Evolutionary conservation across 139 green algal species (phyloP), one percentile per base, ranked within the genome.

Genomic region (Coccomyxa sp.): DNA sequence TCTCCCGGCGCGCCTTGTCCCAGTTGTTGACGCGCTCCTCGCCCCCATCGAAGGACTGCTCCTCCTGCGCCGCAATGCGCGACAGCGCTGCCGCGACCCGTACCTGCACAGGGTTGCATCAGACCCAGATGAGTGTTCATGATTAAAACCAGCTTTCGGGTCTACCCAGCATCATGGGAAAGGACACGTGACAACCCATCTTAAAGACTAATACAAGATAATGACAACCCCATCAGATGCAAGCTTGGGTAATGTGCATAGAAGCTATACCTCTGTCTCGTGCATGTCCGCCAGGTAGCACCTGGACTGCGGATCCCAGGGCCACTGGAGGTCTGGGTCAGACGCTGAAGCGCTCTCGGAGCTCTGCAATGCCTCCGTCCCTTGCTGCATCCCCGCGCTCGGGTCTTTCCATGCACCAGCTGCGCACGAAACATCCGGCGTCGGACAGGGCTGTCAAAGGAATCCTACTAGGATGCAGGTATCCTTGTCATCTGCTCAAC

Each of bases 211-310:
- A 70, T 7, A 72, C 16, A 27, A 72, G 8, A 54, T 2, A 31
- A 41, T 27, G 27, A 24, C 1, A 8, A 16, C 27, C 22, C 50
- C 50, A 22, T 64, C n/a, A 22, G 50, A 10, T 7, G 27, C 5
- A 64, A 64, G 27, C 50, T 31, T 58, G 44, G 44, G 44, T 14
- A n/a, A 58, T 64, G 50, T 64, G 50, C 50, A 31, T 18, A 22
- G 50, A 22, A 64, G 50, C 50, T 64, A 22, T 41, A 75, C 76
- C 76, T 80, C 76, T 74, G 76, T 64, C 69, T 75, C 37, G 76
- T 69, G 72, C 68, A 80, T 75, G 68, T 18, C 33, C 12, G 76
- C 55, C 38, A 54, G 44, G 39, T 80, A 80, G 76, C 76, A 80
- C n/a, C 76, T 64, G 24, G 71, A 36, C 24, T 34, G 35, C 1